Evolutionary conservation across 2,329 filamentous ascomycete species (phyloP).

Genomic region (Drechslerella stenobrocha): DNA sequence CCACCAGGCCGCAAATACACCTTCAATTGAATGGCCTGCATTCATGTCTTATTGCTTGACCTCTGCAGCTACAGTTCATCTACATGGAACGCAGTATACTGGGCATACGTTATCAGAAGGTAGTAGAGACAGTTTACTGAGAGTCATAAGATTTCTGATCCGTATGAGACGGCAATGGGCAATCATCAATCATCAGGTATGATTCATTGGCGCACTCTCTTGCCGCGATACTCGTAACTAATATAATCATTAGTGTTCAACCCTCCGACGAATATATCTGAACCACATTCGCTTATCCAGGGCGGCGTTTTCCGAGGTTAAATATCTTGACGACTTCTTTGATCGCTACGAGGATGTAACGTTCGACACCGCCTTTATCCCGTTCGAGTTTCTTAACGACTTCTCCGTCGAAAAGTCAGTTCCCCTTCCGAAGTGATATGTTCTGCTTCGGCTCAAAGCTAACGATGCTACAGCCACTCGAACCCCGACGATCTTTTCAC

Average conservation of each 20-base stretch:
- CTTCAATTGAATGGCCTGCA: conserved; percentile 78
- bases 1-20: conserved; percentile 71
- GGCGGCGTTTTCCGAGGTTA: conserved; percentile 51
- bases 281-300: conserved; percentile 50
- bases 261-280: conserved; percentile 45
- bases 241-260: conserved; percentile 24
- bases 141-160: conserved; percentile 41
- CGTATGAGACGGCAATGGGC: conserved; percentile 46
- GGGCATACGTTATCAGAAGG: conserved; percentile 54
- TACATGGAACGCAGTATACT: conserved; percentile 80
- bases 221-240: not conserved
- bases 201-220: too few relatives aligned
- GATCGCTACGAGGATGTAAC: conserved; percentile 46
- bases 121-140: conserved; percentile 34
- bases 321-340: conserved; percentile 50
- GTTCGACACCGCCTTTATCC: conserved; percentile 44
- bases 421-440: too few relatives aligned
- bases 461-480: conserved; percentile 25
- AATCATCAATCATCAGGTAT: conserved; percentile 48
- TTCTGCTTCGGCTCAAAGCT: not conserved
- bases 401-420: conserved; percentile 47
- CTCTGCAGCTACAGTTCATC: conserved; percentile 83
- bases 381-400: conserved; percentile 44
- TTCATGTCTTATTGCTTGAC: conserved; percentile 86
- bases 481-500: conserved; percentile 46